Evolutionary conservation across 768 basidiomycete genomes (phyloP), one percentile per base, ranked within the genome.

Genomic region (Crucibulum laeve): DNA sequence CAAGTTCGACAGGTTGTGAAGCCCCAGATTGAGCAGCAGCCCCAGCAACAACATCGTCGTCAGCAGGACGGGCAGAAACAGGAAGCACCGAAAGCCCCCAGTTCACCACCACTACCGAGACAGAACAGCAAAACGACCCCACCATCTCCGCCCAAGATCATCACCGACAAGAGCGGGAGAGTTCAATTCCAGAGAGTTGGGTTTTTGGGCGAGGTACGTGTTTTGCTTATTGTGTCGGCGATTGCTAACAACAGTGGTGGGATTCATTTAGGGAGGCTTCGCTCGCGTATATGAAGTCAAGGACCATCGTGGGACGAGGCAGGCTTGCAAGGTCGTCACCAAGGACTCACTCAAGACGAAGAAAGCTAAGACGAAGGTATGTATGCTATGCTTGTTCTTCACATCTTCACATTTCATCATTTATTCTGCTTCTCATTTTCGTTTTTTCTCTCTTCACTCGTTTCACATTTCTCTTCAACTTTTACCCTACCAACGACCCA

Each of bases 241-340:
- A 26, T 22, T 39, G 49, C 80, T 76, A 43, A 25, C 35, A 19
- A 53, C 40, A 18, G 21, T 19, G 6, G n/a, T 21, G 7, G 8
- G 14, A 21, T 38, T 11, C 42, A 18, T 39, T 35, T 25, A 70
- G 72, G 95, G 95, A 52, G 95, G 95, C 1, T 99, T 99, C 59
- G 95, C 95, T 1, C 79, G 94, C 28, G 95, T 99, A 3, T 99
- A 95, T 56, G 91, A 96, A 68, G 87, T 92, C n/a, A 80, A 83
- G 58, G 90, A 92, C 54, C 53, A 60, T 7, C 67, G 73, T 37
- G 85, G 84, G 13, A 62, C 67, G 18, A 71, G 83, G 26, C 72
- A 82, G 40, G 94, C 94, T 8, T 88, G 94, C 65, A 97, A 99
- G 68, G 93, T 96, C 35, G 86, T 99, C 50, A 88, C 87, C n/a